A percentile compares a stretch with the other conserved stretches of the same genome.
These are phyloP conservation scores for Agarophyton chilense DNA, from an alignment of 23 red algal genomes.

Conservation along the genomic window DNA sequence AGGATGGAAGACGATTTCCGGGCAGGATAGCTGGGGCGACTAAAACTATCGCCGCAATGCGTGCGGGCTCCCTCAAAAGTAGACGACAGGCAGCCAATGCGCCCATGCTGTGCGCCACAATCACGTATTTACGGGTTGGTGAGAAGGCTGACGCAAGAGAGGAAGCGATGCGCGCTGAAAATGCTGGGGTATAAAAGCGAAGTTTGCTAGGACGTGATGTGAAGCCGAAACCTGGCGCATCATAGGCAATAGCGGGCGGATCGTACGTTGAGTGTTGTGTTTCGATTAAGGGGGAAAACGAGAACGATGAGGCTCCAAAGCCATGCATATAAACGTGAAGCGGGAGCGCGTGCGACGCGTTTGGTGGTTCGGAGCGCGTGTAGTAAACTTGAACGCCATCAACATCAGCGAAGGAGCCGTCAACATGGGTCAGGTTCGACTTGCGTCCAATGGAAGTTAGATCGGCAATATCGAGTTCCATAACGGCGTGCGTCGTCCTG, in stretches of 20 bases:
- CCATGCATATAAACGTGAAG: slow-evolving; percentile 66
- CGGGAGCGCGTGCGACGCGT: neutral
- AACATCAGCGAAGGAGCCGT: slow-evolving; percentile 24
- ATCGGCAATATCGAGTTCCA: neutral
- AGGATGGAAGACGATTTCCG: neutral
- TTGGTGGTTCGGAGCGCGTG: neutral
- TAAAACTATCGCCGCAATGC: slow-evolving; percentile 34
- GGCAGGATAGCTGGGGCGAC: slow-evolving; percentile 67
- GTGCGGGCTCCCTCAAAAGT: neutral
- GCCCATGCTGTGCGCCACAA: slow-evolving; percentile 72
- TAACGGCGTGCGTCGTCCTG: neutral
- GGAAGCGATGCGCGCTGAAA: slow-evolving; percentile 21
- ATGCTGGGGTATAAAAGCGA: slow-evolving; percentile 47
- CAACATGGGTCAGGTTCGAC: neutral
- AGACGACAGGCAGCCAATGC: slow-evolving; percentile 30
- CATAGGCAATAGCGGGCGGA: slow-evolving; percentile 33
- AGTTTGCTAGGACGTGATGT: slow-evolving; percentile 52
- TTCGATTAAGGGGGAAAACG: slow-evolving; percentile 21
- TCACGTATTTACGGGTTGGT: neutral
- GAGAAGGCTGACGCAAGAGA: slow-evolving; percentile 30
- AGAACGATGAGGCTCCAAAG: slow-evolving; percentile 71
- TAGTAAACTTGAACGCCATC: slow-evolving; percentile 59
- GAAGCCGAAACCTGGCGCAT: slow-evolving; percentile 73
- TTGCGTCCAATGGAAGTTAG: neutral
- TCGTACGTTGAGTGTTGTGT: neutral